Evolutionary conservation across 768 basidiomycete genomes (phyloP).

Genomic region (Rhodocollybia butyracea): DNA sequence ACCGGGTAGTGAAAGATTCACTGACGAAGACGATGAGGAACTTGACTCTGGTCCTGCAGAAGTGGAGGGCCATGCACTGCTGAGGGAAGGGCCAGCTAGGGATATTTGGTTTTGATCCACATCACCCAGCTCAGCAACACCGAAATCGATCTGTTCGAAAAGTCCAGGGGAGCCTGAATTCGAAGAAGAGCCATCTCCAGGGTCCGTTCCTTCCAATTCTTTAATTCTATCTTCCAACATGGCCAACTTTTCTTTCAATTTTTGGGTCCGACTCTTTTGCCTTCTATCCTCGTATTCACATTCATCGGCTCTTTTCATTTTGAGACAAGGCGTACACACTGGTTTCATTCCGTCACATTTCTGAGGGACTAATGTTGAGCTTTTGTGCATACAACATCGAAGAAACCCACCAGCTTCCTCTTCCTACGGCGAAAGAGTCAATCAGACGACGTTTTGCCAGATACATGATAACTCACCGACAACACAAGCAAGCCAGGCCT

Average conservation of each 20-base stretch:
- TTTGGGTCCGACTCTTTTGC: conserved; percentile 56
- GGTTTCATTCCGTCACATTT: conserved; percentile 62
- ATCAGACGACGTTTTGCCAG: neutral
- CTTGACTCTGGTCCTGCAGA: neutral
- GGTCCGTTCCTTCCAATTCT: conserved; percentile 43
- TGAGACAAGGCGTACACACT: conserved; percentile 51
- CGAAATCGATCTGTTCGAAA: neutral
- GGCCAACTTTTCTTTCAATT: conserved; percentile 53
- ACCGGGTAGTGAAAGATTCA: neutral
- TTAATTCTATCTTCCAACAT: conserved; percentile 50
- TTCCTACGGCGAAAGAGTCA: conserved; percentile 18
- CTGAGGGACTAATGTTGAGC: conserved; percentile 26
- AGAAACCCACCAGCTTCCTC: conserved; percentile 30
- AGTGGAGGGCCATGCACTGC: neutral
- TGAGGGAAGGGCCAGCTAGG: neutral
- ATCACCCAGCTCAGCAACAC: neutral
- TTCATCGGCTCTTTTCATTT: conserved; percentile 47
- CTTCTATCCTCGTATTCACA: conserved; percentile 62
- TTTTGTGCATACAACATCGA: neutral
- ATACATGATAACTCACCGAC: conserved; percentile 18
- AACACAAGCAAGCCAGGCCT: conserved; percentile 36
- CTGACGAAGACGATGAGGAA: conserved; percentile 4
- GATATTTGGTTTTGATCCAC: conserved; percentile 3
- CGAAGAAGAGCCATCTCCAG: conserved; percentile 21
- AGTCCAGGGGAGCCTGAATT: neutral